phyloP scores from a whole-genome alignment of 306 rosid genomes.

The Trichosanthes truncata region DNA sequence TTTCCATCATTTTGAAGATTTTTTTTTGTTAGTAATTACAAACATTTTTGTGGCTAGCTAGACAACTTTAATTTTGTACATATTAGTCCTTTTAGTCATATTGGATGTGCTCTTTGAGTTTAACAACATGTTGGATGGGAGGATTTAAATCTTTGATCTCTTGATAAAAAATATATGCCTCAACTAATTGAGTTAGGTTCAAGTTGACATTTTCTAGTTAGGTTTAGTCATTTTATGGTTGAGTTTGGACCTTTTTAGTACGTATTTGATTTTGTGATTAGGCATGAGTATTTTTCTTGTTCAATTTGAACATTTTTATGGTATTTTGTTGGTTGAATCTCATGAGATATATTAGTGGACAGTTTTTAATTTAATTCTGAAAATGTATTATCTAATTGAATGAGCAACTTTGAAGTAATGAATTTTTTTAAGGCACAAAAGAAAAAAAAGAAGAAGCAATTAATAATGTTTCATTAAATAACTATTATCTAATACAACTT shows the following conservation, averaged over 20 bases:
- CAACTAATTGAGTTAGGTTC: too few species aligned
- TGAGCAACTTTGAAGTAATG: background rate
- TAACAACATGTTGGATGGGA: too few species aligned
- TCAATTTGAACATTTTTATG: background rate
- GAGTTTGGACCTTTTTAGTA: background rate
- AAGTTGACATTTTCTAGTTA: background rate
- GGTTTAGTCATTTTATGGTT: background rate
- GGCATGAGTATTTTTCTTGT: background rate
- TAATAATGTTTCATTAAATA: background rate
- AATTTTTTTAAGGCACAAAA: background rate
- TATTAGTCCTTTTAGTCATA: too few species aligned
- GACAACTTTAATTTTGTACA: too few species aligned
- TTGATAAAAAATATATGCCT: too few species aligned
- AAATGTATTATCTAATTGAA: background rate
- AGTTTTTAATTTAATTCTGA: background rate
- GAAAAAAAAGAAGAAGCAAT: background rate
- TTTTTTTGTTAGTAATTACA: too few species aligned
- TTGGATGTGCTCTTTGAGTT: too few species aligned
- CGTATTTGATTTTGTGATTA: background rate
- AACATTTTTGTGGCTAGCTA: too few species aligned
- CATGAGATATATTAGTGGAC: background rate
- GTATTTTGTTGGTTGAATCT: background rate
- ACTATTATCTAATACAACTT: background rate
- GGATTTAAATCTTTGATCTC: too few species aligned
- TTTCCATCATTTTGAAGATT: too few species aligned